These are phyloP conservation scores for Cyclotella sp. DNA, from an alignment of 108 stramenopile genomes.

Conservation along the genomic window DNA sequence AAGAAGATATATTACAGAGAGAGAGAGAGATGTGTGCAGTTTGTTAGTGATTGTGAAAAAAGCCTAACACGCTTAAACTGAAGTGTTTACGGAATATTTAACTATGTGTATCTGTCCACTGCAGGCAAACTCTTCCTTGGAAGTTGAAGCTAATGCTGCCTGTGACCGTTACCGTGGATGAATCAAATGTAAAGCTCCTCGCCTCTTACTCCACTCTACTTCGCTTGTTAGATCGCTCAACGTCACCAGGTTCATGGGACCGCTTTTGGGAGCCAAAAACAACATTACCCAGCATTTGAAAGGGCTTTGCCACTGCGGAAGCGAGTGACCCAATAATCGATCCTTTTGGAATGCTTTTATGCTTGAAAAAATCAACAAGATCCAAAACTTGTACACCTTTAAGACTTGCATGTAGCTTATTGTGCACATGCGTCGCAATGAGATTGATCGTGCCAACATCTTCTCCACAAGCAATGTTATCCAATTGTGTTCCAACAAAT, in stretches of 20 bases:
- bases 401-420: slow-evolving; percentile 35
- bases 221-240: not conserved
- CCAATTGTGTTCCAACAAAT: slow-evolving; percentile 59
- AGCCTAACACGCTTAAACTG: too few relatives aligned
- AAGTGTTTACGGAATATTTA: too few relatives aligned
- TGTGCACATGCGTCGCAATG: slow-evolving; percentile 31
- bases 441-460: slow-evolving; percentile 17
- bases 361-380: slow-evolving; percentile 33
- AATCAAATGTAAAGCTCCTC: not conserved
- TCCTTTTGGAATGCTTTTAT: not conserved
- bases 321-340: slow-evolving; percentile 8
- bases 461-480: slow-evolving; percentile 8
- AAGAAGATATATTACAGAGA: too few relatives aligned
- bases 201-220: slow-evolving; percentile 1
- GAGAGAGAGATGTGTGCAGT: too few relatives aligned
- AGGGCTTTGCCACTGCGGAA: not conserved
- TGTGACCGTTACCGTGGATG: not conserved
- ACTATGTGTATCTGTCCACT: too few relatives aligned
- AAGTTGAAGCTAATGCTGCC: too few relatives aligned
- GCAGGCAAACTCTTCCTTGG: too few relatives aligned
- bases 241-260: not conserved
- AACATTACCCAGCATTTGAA: not conserved
- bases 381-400: slow-evolving; percentile 26
- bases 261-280: not conserved
- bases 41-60: too few relatives aligned